phyloP scores from a whole-genome alignment of 176 grass and related monocot genomes.

The Eremochloa ophiuroides region DNA sequence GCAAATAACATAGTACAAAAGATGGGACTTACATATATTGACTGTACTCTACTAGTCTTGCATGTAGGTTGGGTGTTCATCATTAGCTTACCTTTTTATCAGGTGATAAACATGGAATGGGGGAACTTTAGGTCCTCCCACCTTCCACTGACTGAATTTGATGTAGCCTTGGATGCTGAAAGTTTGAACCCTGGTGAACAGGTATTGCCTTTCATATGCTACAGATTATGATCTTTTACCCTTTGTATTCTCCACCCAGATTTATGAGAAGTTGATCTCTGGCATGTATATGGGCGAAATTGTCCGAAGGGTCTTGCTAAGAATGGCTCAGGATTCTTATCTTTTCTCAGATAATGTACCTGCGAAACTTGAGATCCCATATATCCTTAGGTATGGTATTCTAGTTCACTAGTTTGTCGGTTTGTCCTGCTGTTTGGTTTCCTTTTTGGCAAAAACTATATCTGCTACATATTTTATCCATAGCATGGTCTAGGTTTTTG shows the following conservation, averaged over 20 bases:
- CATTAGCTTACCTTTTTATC: not conserved
- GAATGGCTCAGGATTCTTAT: constrained; percentile 51
- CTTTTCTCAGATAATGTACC: constrained; percentile 58
- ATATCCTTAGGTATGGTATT: constrained; percentile 43
- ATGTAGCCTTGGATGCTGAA: constrained; percentile 59
- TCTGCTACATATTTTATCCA: not conserved
- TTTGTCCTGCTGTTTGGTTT: not conserved
- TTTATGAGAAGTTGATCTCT: constrained; percentile 88
- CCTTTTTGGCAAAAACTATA: not conserved
- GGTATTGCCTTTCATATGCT: constrained; percentile 34
- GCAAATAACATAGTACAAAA: constrained; percentile 3
- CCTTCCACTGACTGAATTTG: constrained; percentile 81
- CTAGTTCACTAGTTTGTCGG: not conserved
- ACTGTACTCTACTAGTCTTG: not conserved
- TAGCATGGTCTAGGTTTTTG: not conserved
- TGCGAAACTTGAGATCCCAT: constrained; percentile 51
- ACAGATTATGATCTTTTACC: not conserved
- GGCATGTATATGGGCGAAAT: constrained; percentile 93
- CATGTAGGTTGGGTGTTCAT: not conserved
- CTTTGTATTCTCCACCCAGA: constrained; percentile 29
- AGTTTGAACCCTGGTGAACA: constrained; percentile 87
- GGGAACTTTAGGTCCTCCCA: constrained; percentile 74
- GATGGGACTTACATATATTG: not conserved
- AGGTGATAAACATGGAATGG: constrained; percentile 93
- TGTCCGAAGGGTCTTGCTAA: constrained; percentile 62